Base-by-base conservation (phyloP, 331 rosid species). In the Quercus tomentella region DNA sequence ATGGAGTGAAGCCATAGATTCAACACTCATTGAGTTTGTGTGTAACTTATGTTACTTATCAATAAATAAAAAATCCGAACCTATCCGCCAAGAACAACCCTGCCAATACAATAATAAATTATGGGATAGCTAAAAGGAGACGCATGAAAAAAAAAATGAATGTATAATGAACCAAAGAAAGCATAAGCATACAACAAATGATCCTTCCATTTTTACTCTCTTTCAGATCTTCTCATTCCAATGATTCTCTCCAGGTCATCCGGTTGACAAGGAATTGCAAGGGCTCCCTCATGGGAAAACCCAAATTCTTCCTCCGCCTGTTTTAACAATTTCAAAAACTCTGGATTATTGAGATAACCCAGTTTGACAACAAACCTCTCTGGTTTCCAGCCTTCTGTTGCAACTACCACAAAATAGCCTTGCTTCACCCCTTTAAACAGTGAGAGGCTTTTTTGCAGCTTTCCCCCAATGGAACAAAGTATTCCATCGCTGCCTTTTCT, bases 361-460 rank as follows among this genome's bases (percentile, higher is more conserved):
- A 80, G 63, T 21, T 80, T 17, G 22, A 74, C 4, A 1, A 80
- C 70, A 55, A 80, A 66, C 62, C 75, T 80, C 61, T 80, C 25
- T 75, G 71, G 76, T 56, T 74, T 56, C 83, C 83, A 26, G 31
- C 76, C 76, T 66, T 56, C n/a, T 5, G 63, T 74, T 6, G 83
- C 79, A 18, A 74, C 49, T 22, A 74, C 84, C 51, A 80, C 84
- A 41, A 80, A 80, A 61, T 74, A 68, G 70, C 72, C 84, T 56
- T 65, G 84, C 51, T 89, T 87, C 72, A 77, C 85, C 2, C 86
- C 88, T 83, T 75, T 87, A 17, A 30, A 3, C 68, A 37, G 56
- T 58, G 81, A 73, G 14, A 78, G 37, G 26, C 28, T 35, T 3
- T 43, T 60, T 45, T 57, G 74, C 28, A 83, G 56, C 80, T 81